phyloP scores from a whole-genome alignment of 495 filamentous ascomycete genomes.

The Aspergillus ellipticus region DNA sequence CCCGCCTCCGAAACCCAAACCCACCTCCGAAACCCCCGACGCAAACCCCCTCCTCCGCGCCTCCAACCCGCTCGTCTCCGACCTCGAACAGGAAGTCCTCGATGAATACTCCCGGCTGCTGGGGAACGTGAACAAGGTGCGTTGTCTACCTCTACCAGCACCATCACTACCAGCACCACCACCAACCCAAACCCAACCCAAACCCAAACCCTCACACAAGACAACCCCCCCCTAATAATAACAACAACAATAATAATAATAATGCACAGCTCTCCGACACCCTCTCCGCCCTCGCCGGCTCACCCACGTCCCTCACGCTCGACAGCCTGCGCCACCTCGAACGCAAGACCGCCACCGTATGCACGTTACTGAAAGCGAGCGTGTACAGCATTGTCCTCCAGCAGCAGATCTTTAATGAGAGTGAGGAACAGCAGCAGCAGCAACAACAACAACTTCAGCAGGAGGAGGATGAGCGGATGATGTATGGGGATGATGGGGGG shows the following conservation, averaged over 20 bases:
- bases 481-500: conserved; percentile 23
- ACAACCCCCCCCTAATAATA: not conserved
- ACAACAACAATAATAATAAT: conserved; percentile 1
- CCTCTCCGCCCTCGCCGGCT: conserved; percentile 33
- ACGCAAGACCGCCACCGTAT: conserved; percentile 89
- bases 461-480: conserved; percentile 20
- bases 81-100: conserved; percentile 88
- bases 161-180: too few relatives aligned
- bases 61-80: conserved; percentile 46
- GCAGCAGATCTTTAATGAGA: conserved; percentile 80
- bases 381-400: conserved; percentile 98
- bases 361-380: conserved; percentile 93
- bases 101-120: conserved; percentile 87
- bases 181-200: not conserved
- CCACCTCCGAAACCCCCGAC: not conserved
- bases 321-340: conserved; percentile 86
- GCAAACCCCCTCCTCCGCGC: conserved; percentile 41
- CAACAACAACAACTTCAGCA: conserved; percentile 25
- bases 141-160: too few relatives aligned
- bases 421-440: conserved; percentile 37
- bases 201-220: not conserved
- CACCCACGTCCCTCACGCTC: conserved; percentile 33
- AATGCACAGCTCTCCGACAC: conserved; percentile 34
- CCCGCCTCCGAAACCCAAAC: not conserved
- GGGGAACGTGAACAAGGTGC: conserved; percentile 91